Evolutionary conservation across 1,284 basidiomycete species (phyloP), one percentile per base, ranked within the genome.

Genomic region (Apiotrichum gracile): DNA sequence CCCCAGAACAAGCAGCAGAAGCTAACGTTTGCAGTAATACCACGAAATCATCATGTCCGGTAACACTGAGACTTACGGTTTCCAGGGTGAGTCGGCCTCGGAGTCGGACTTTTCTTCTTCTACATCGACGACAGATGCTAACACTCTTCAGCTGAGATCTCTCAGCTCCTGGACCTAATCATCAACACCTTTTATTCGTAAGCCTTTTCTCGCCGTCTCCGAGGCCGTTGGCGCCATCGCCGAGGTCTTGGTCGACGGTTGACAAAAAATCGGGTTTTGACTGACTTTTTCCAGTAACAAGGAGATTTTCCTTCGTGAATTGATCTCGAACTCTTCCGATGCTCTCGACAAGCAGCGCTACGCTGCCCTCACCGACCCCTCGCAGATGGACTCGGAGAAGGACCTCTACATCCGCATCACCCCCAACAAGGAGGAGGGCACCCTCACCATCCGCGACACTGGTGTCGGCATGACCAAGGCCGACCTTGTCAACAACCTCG

Each of bases 391-490:
- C 55, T 73, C 83, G 25, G 86, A 83, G 75, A 92, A 89, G 82
- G 90, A 93, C 24, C 87, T 96, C 59, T 87, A 79, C 82, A 92
- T 97, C 76, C 86, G 88, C 57, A 90, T 97, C 80, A 83, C 80
- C 62, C 91, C 91, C 61, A 87, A 97, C 84, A 92, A 92, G 82
- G 92, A 96, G 80, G 88, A 89, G 82, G 96, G 94, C 76, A 77
- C 86, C 57, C 85, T 99, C 57, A 81, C 83, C 75, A 86, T 98
- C 77, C 89, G 91, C 60, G 94, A 98, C 77, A 89, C 91, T 58
- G 96, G 96, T 86, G 82, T 98, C 65, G 94, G 96, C 77, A 96
- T 96, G 91, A 97, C 91, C 81, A 97, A 97, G 83, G 52, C 60
- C 51, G 71, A 72, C 57, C 60, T 73, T 39, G 71, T 70, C 51